Evolutionary conservation across 768 basidiomycete species (phyloP), one percentile per base, ranked within the genome.

Genomic region (Artomyces pyxidatus): DNA sequence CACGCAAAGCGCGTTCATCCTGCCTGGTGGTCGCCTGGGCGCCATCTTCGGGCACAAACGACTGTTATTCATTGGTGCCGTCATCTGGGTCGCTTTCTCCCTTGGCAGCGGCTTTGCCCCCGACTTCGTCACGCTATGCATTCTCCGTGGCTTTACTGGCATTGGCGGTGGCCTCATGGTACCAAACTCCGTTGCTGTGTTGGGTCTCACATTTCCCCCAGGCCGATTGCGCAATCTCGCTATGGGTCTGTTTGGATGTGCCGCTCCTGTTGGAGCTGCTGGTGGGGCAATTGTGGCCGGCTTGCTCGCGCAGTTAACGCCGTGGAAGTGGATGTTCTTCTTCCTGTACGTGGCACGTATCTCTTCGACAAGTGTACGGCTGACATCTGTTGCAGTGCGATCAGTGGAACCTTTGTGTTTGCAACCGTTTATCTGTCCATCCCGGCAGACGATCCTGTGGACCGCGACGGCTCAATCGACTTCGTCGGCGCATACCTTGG

Each of bases 241-340:
- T 2, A 22, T 50, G 19, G 49, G 35, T 25, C 42, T 50, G 21
- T 50, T 50, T 17, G 49, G 32, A 6, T 23, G 21, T 6, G 17
- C 35, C 10, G 49, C 35, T 8, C 49, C 49, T 10, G 25, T 45
- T 28, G 49, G 49, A 19, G 42, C 44, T 1, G 35, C 37, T 9
- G 43, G 42, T 6, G 49, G 49, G 3, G 42, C 43, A 5, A 16
- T 38, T 26, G 9, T 50, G 14, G 19, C 19, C 14, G 49, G 49
- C 16, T 3, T 50, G 10, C 14, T 50, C n/a, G 17, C 32, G 9
- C 42, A 50, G 25, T 50, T 45, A 16, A 17, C 44, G 8, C 14
- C 30, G n/a, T 50, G 49, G 49, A 38, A 44, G 44, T 50, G 49
- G 49, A 14, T 21, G 42, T 50, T 50, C 27, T 37, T 42, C 23